Evolutionary conservation across 2,329 filamentous ascomycete genomes (phyloP).

Genomic region (Berkeleyomyces rouxiae): DNA sequence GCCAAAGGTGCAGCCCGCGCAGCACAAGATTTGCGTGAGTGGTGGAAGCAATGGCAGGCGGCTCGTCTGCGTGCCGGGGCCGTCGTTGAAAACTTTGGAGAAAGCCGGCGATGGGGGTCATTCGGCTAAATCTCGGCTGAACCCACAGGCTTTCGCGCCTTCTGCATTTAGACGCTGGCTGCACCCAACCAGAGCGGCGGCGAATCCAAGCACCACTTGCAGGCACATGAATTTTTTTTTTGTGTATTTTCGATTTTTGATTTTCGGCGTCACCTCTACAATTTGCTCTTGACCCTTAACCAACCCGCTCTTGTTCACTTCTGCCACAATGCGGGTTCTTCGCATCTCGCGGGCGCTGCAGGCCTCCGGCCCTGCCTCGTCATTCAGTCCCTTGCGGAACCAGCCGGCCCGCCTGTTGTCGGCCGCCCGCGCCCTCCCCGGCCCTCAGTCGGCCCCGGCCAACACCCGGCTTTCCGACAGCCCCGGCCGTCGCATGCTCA

Average conservation of each 20-base stretch:
- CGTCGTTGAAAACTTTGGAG: background rate
- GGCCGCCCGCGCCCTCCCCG: constrained; percentile 5
- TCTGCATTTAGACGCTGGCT: background rate
- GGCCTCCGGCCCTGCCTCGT: constrained; percentile 1
- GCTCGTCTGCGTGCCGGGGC: background rate
- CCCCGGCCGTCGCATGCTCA: constrained; percentile 10
- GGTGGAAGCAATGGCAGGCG: background rate
- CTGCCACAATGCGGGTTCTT: constrained; percentile 12
- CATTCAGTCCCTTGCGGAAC: constrained; percentile 3
- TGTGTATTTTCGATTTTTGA: background rate
- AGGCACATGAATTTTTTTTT: constrained; percentile 7
- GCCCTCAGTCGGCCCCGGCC: background rate
- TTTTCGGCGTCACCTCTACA: background rate
- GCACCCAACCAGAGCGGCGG: background rate
- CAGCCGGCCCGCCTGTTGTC: constrained; percentile 6
- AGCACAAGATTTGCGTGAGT: background rate
- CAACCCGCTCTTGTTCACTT: background rate
- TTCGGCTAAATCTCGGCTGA: background rate
- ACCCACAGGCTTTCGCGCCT: background rate
- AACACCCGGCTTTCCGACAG: background rate
- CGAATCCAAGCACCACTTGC: background rate
- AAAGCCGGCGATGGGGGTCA: background rate
- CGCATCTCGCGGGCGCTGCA: constrained; percentile 9
- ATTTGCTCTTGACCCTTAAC: background rate
- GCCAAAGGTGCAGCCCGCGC: background rate